phyloP scores from a whole-genome alignment of 2,329 filamentous ascomycete species.

The Aspergillus sp. region DNA sequence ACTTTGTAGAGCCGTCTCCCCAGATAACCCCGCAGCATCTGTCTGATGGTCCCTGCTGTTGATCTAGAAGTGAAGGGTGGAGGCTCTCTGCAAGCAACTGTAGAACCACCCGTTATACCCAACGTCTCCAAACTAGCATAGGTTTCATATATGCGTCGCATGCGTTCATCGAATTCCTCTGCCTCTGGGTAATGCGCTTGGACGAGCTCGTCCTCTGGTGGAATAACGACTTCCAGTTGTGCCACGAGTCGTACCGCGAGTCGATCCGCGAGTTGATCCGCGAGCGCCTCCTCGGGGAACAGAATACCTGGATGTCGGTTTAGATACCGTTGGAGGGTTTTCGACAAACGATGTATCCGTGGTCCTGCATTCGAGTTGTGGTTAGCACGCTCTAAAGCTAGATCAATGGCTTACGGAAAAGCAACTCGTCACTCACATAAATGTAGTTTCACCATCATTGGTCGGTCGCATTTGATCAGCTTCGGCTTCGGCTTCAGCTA shows the following conservation, averaged over 20 bases:
- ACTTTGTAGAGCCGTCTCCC: no score
- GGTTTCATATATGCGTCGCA: not conserved
- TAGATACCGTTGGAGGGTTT: constrained; percentile 60
- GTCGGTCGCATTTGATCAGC: constrained; percentile 27
- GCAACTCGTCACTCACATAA: constrained; percentile 56
- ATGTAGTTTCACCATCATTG: constrained; percentile 69
- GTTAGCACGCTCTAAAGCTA: constrained; percentile 1
- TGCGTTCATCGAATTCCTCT: constrained; percentile 31
- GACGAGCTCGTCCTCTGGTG: constrained; percentile 32
- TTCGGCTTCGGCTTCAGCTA: constrained; percentile 26
- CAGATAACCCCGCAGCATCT: no score
- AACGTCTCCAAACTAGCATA: not conserved
- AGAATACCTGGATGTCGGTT: constrained; percentile 33
- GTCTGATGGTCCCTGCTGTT: no score
- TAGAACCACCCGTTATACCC: not conserved
- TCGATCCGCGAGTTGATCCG: constrained; percentile 7
- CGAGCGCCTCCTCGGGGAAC: constrained; percentile 16
- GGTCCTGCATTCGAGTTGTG: constrained; percentile 53
- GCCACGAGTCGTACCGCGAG: constrained; percentile 22
- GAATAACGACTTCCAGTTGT: constrained; percentile 27
- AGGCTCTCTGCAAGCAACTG: no score
- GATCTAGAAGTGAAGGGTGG: no score
- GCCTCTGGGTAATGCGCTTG: constrained; percentile 36
- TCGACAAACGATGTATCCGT: constrained; percentile 90
- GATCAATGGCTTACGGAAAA: no score